Evolutionary conservation across 306 rosid species (phyloP).

Genomic region (Gillenia trifoliata): DNA sequence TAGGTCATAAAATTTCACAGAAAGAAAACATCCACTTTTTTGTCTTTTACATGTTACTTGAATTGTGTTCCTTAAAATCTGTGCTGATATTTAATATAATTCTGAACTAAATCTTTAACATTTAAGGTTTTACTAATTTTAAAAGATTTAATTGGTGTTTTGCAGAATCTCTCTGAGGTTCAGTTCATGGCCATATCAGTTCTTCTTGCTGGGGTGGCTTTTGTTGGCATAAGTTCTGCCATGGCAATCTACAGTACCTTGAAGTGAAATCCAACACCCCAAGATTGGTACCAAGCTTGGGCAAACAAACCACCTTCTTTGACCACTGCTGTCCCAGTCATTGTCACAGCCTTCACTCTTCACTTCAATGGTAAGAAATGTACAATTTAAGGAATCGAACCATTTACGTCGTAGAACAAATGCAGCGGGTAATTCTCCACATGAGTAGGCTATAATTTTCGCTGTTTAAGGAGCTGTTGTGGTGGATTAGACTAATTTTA

Average conservation of each 20-base stretch:
- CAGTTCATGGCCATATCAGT: slow-evolving; percentile 75
- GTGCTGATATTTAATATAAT: too few species aligned
- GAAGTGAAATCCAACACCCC: slow-evolving; percentile 67
- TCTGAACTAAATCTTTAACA: neutral
- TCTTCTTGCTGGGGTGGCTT: slow-evolving; percentile 72
- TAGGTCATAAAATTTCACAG: slow-evolving; percentile 49
- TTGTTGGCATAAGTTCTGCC: slow-evolving; percentile 75
- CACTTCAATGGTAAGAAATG: slow-evolving; percentile 67
- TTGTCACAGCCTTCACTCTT: slow-evolving; percentile 87
- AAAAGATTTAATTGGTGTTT: neutral
- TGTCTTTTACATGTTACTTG: too few species aligned
- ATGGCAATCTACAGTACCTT: slow-evolving; percentile 64
- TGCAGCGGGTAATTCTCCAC: too few species aligned
- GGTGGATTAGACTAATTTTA: too few species aligned
- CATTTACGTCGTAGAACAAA: too few species aligned
- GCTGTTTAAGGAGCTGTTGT: too few species aligned
- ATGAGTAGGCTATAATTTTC: too few species aligned
- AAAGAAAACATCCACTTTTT: too few species aligned
- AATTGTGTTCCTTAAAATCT: too few species aligned
- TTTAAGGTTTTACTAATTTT: neutral
- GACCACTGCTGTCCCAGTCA: slow-evolving; percentile 90
- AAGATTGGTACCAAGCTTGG: slow-evolving; percentile 60
- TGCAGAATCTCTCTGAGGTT: slow-evolving; percentile 70
- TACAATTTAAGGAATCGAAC: neutral
- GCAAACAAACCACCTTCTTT: slow-evolving; percentile 64